A percentile compares a stretch with the other conserved stretches of the same genome.
phyloP scores from a whole-genome alignment of 2,329 filamentous ascomycete genomes.

The Emmonsiellopsis sp. region DNA sequence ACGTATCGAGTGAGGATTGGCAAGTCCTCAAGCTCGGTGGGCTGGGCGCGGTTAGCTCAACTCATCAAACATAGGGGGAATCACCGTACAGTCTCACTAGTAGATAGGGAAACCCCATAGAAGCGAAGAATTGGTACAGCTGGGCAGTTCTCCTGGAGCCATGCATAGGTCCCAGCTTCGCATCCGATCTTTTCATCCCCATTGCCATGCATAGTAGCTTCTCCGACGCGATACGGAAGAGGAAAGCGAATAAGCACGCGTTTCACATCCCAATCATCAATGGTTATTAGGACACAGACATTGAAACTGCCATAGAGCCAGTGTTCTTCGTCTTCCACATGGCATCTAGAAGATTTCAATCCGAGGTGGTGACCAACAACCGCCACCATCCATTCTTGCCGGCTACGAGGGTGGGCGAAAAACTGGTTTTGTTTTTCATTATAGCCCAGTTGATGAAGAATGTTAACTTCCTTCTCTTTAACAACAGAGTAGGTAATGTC shows the following conservation, averaged over 20 bases:
- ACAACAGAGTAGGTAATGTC: constrained; percentile 15
- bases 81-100: background rate
- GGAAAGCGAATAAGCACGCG: background rate
- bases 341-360: constrained; percentile 9
- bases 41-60: background rate
- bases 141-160: constrained; percentile 13
- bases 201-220: constrained; percentile 2
- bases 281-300: constrained; percentile 17
- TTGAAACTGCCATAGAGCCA: constrained; percentile 29
- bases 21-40: background rate
- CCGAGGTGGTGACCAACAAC: constrained; percentile 21
- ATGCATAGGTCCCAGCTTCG: constrained; percentile 5
- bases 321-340: constrained; percentile 14
- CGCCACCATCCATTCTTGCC: constrained; percentile 14
- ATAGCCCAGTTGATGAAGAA: constrained; percentile 16
- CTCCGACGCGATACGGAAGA: constrained; percentile 4
- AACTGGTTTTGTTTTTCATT: constrained; percentile 12
- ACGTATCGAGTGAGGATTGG: background rate
- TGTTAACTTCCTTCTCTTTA: constrained; percentile 13
- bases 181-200: constrained; percentile 4
- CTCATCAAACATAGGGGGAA: background rate
- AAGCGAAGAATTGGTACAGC: constrained; percentile 16
- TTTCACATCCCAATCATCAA: background rate
- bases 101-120: constrained; percentile 15
- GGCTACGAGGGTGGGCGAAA: constrained; percentile 12